Evolutionary conservation across 1,284 basidiomycete genomes (phyloP).

Genomic region (Marasmius fiardii): DNA sequence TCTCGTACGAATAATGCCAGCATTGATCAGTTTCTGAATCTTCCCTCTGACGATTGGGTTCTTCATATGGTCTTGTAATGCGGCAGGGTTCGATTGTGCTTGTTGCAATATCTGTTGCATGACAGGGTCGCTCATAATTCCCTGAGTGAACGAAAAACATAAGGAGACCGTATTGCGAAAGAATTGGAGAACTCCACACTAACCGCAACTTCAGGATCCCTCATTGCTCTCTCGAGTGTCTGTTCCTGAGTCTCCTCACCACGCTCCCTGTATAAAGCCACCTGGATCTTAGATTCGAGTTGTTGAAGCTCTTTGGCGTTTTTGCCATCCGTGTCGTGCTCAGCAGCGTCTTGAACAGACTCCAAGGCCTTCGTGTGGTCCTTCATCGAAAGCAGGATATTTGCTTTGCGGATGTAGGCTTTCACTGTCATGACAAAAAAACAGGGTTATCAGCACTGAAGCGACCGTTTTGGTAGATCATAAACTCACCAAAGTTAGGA

Average conservation of each 20-base stretch:
- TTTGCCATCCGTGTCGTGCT: constrained; percentile 75
- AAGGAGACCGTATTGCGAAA: constrained; percentile 4
- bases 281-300: constrained; percentile 78
- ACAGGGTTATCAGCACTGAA: not conserved
- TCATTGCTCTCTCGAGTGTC: constrained; percentile 91
- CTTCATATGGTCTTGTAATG: constrained; percentile 97
- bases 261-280: constrained; percentile 81
- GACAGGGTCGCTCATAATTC: constrained; percentile 82
- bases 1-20: constrained; percentile 85
- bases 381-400: constrained; percentile 87
- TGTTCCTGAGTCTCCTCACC: constrained; percentile 90
- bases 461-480: not conserved
- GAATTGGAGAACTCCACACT: constrained; percentile 27
- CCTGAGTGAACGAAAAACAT: constrained; percentile 33
- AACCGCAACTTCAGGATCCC: constrained; percentile 93
- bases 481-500: constrained; percentile 68
- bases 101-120: constrained; percentile 96
- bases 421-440: constrained; percentile 60
- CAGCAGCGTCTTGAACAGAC: constrained; percentile 72
- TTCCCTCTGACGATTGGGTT: constrained; percentile 84
- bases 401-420: constrained; percentile 93
- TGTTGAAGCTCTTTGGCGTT: constrained; percentile 80
- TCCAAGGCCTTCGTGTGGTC: constrained; percentile 88
- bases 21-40: constrained; percentile 91
- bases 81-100: constrained; percentile 87